phyloP scores from a whole-genome alignment of 345 rosid species.

The Lepidium didymum region DNA sequence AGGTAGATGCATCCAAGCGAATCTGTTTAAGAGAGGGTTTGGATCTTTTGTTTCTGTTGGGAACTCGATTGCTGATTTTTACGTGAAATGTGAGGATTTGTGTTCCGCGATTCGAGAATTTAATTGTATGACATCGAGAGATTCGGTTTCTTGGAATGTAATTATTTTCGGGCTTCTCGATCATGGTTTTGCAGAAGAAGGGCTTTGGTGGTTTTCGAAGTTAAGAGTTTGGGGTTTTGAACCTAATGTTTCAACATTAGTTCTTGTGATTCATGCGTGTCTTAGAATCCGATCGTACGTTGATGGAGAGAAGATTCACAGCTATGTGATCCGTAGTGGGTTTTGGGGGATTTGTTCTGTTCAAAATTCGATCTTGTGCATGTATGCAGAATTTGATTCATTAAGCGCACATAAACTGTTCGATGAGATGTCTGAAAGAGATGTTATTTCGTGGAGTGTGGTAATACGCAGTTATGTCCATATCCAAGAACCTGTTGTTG shows the following conservation, averaged over 20 bases:
- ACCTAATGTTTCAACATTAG: conserved; percentile 47
- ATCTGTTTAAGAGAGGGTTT: conserved; percentile 47
- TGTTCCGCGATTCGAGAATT: conserved; percentile 39
- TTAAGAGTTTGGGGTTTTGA: conserved; percentile 51
- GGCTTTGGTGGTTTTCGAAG: conserved; percentile 42
- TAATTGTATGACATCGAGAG: conserved; percentile 30
- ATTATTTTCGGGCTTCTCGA: conserved; percentile 43
- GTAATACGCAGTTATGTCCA: conserved; percentile 49
- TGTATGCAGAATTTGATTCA: conserved; percentile 29
- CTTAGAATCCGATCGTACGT: conserved; percentile 11
- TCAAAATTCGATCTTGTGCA: conserved; percentile 46
- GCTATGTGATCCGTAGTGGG: conserved; percentile 47
- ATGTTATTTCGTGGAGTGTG: conserved; percentile 64
- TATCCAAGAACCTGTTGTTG: conserved; percentile 31
- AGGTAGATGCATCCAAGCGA: conserved; percentile 45
- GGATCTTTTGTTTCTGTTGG: conserved; percentile 42
- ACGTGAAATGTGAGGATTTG: conserved; percentile 44
- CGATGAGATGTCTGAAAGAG: conserved; percentile 62
- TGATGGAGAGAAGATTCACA: conserved; percentile 35
- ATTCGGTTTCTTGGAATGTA: conserved; percentile 73
- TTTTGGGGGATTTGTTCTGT: conserved; percentile 34
- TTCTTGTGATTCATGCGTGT: conserved; percentile 48
- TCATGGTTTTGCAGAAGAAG: conserved; percentile 37
- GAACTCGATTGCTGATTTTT: conserved; percentile 58
- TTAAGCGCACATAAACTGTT: conserved; percentile 45